Percentiles rank a stretch among this genome's conserved stretches.
These are phyloP conservation scores for Lactarius trivialis DNA, from an alignment of 768 basidiomycete species.

Conservation along the genomic window DNA sequence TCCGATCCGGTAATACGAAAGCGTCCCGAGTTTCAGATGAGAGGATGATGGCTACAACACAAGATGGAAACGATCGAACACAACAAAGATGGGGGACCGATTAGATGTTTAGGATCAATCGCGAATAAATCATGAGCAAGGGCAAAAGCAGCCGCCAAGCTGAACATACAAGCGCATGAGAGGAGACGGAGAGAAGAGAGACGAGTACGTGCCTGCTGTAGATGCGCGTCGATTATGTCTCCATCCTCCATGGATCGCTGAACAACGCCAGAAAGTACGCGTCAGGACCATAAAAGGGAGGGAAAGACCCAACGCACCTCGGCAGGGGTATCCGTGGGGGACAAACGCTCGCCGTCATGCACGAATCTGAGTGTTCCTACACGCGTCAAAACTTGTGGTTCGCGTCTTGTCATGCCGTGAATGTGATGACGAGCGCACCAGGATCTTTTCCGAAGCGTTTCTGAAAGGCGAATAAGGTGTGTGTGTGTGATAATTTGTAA, in stretches of 20 bases:
- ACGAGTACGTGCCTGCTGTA: slow-evolving; percentile 16
- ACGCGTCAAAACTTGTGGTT: neutral
- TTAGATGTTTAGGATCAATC: neutral
- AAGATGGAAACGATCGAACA: neutral
- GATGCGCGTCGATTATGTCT: slow-evolving; percentile 20
- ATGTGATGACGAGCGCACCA: slow-evolving; percentile 11
- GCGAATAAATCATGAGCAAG: slow-evolving; percentile 1
- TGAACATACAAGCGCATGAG: slow-evolving; percentile 2
- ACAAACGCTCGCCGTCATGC: slow-evolving; percentile 20
- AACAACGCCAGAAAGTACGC: neutral
- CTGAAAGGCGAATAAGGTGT: neutral
- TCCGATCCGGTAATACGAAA: neutral
- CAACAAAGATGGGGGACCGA: neutral
- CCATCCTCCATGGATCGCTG: slow-evolving; percentile 21
- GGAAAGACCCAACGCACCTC: neutral
- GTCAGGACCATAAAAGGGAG: neutral
- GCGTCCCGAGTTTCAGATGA: slow-evolving; percentile 1
- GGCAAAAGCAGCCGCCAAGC: slow-evolving; percentile 7
- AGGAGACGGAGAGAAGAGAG: neutral
- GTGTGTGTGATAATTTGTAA: neutral
- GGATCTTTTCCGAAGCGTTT: slow-evolving; percentile 22
- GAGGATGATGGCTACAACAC: slow-evolving; percentile 13
- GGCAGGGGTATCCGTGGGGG: slow-evolving; percentile 18
- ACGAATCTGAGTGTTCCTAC: slow-evolving; percentile 20
- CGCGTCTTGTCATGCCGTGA: neutral